Conservation (phyloP, 768 basidiomycete species). For the Auricularia cornea region DNA sequence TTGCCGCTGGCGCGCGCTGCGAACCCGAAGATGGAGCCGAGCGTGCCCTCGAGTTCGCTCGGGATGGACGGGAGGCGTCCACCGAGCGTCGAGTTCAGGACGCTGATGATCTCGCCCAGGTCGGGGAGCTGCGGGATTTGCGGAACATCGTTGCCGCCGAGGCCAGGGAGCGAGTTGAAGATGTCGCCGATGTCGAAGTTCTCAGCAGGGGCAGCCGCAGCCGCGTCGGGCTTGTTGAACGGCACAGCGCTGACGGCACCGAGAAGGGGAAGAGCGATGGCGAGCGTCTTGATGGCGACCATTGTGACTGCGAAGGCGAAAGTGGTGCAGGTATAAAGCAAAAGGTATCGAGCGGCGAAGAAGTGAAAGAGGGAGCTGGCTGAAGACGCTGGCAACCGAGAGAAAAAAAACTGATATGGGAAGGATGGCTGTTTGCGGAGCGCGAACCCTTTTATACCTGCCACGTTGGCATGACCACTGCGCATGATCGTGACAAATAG, state of each 20-base stretch:
- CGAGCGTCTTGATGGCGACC: not conserved
- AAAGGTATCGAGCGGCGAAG: not conserved
- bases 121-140: not conserved
- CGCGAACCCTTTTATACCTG: too few species aligned
- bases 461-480: too few species aligned
- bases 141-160: not conserved
- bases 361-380: not conserved
- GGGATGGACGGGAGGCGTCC: not conserved
- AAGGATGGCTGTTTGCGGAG: too few species aligned
- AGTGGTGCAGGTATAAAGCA: not conserved
- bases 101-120: not conserved
- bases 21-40: not conserved
- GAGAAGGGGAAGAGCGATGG: not conserved
- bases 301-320: not conserved
- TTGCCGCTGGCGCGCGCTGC: not conserved
- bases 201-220: not conserved
- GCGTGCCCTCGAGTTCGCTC: not conserved
- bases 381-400: not conserved
- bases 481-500: too few species aligned
- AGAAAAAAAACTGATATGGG: not conserved
- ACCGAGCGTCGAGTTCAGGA: not conserved
- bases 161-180: not conserved
- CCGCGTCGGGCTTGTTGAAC: not conserved
- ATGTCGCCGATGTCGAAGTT: not conserved
- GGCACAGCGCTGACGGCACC: not conserved